These are phyloP conservation scores for Clonostachys solani DNA, from an alignment of 2,329 filamentous ascomycete genomes.

Conservation along the genomic window DNA sequence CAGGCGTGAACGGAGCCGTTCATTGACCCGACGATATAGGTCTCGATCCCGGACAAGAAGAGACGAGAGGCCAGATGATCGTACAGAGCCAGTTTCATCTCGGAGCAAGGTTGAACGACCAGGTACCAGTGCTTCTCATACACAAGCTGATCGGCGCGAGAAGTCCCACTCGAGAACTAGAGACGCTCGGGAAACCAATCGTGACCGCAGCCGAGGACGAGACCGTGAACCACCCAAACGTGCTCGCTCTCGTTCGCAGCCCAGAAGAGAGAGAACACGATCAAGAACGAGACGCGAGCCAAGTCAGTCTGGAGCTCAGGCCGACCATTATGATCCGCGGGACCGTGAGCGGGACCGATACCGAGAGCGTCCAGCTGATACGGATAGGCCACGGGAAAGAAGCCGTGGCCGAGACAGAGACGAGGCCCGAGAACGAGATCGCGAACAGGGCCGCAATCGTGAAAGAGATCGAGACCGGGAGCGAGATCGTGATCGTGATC, in stretches of 20 bases:
- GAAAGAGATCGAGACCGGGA: constrained; percentile 17
- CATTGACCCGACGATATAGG: constrained; percentile 28
- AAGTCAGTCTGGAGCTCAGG: constrained; percentile 17
- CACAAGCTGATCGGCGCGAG: constrained; percentile 21
- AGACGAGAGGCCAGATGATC: constrained; percentile 22
- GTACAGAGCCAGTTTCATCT: constrained; percentile 24
- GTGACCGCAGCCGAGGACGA: constrained; percentile 9
- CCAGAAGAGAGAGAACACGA: constrained; percentile 22
- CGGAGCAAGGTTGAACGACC: constrained; percentile 23
- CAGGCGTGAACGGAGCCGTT: constrained; percentile 29
- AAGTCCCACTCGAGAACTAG: constrained; percentile 20
- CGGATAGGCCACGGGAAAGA: constrained; percentile 6
- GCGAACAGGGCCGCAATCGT: constrained; percentile 13
- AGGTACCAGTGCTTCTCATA: constrained; percentile 27
- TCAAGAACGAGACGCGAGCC: constrained; percentile 21
- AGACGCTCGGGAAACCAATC: constrained; percentile 18
- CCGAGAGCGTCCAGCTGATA: constrained; percentile 19
- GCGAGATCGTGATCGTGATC: constrained; percentile 22
- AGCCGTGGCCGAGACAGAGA: constrained; percentile 14
- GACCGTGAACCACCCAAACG: constrained; percentile 1
- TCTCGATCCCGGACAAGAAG: constrained; percentile 30
- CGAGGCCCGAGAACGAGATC: constrained; percentile 11
- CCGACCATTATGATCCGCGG: constrained; percentile 25
- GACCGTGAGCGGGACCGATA: constrained; percentile 34
- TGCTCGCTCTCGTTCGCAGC: constrained; percentile 18